Conservation (phyloP, 768 basidiomycete genomes). For the Termitomyces sp. region DNA sequence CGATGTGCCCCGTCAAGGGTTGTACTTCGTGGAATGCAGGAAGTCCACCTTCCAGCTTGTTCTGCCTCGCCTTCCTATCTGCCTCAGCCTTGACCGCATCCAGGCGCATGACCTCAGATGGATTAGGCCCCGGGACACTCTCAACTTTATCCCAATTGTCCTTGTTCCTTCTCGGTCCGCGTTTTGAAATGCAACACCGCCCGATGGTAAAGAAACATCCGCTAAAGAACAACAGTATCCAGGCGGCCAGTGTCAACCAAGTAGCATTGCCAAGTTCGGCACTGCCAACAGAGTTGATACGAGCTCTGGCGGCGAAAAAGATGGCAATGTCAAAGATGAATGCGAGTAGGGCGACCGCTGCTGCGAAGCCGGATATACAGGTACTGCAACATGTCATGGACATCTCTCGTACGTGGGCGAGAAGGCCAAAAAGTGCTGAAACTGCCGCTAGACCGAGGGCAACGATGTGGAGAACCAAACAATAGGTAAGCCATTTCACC, state of each 20-base stretch:
- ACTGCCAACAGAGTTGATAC: conserved; percentile 75
- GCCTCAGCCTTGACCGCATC: conserved; percentile 86
- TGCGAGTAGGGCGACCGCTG: conserved; percentile 73
- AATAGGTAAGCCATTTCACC: conserved; percentile 95
- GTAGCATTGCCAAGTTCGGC: conserved; percentile 85
- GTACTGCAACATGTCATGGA: conserved; percentile 82
- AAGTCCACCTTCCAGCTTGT: conserved; percentile 58
- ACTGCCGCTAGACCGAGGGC: conserved; percentile 72
- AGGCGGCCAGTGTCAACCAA: conserved; percentile 88
- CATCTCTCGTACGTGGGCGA: conserved; percentile 86
- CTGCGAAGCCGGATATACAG: conserved; percentile 78
- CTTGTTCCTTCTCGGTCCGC: conserved; percentile 34
- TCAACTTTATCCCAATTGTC: conserved; percentile 36
- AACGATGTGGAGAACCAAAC: conserved; percentile 87
- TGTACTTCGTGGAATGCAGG: conserved; percentile 75
- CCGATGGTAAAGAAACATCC: conserved; percentile 87
- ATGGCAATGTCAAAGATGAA: conserved; percentile 92
- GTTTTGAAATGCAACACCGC: conserved; percentile 74
- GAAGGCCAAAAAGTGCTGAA: conserved; percentile 76
- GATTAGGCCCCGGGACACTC: conserved; percentile 25
- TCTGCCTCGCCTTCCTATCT: conserved; percentile 72
- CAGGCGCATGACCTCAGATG: conserved; percentile 68
- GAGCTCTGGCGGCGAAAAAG: conserved; percentile 85
- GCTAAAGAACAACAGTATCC: conserved; percentile 83
- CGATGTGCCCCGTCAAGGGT: conserved; percentile 59